Evolutionary conservation across 768 basidiomycete genomes (phyloP).

Genomic region (Boletus rufocinnamomeus): DNA sequence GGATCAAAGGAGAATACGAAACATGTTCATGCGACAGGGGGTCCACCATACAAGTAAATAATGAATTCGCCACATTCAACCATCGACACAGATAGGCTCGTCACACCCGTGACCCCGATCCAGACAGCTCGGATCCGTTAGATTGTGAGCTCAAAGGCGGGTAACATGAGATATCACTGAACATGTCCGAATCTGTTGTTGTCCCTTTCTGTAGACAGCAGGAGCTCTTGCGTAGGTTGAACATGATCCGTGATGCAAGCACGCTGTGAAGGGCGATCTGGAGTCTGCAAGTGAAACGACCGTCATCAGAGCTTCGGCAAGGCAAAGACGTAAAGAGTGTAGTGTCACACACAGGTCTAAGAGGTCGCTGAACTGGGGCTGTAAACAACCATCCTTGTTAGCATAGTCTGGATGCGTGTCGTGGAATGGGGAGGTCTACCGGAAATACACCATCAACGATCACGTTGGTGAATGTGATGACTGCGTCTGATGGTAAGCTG

Average conservation of each 20-base stretch:
- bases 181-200: not conserved
- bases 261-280: conserved; percentile 10
- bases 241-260: conserved; percentile 17
- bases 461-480: conserved; percentile 19
- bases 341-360: conserved; percentile 1
- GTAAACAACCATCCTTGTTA: not conserved
- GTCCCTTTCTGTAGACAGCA: not conserved
- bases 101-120: not conserved
- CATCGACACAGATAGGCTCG: not conserved
- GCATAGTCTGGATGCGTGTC: not conserved
- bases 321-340: not conserved
- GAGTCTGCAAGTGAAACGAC: not conserved
- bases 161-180: not conserved
- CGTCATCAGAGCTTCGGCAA: not conserved
- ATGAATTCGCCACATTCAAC: no score
- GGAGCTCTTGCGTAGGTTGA: conserved; percentile 12
- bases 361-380: conserved; percentile 9
- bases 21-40: no score
- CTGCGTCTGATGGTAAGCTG: conserved; percentile 5
- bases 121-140: not conserved
- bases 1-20: no score
- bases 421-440: not conserved
- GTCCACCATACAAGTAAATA: no score
- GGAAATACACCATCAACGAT: conserved; percentile 8
- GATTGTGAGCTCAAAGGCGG: not conserved